A percentile compares a stretch with the other conserved stretches of the same genome.
phyloP scores from a whole-genome alignment of 768 basidiomycete genomes.

The Crucibulum laeve region DNA sequence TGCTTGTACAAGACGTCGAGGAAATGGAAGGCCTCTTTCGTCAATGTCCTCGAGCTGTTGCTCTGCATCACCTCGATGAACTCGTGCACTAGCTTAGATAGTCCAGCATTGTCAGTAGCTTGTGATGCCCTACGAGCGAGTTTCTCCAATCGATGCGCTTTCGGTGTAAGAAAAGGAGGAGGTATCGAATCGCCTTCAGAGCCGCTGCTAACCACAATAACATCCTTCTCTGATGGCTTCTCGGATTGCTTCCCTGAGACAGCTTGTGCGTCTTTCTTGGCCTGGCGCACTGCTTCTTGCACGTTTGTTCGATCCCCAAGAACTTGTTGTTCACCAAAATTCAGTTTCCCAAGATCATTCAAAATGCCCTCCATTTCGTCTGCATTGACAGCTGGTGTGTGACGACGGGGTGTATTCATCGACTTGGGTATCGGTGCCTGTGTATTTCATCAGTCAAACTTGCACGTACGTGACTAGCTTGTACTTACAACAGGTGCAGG shows the following conservation, averaged over 20 bases:
- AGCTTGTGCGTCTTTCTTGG: conserved; percentile 24
- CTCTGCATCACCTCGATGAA: conserved; percentile 61
- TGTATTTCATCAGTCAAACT: not conserved
- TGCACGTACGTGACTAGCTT: conserved; percentile 3
- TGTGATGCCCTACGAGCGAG: conserved; percentile 37
- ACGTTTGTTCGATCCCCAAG: conserved; percentile 50
- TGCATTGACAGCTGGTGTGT: conserved; percentile 27
- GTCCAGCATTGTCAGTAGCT: conserved; percentile 50
- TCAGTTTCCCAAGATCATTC: conserved; percentile 53
- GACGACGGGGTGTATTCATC: conserved; percentile 30
- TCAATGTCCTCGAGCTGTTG: conserved; percentile 62
- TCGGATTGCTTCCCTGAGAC: conserved; percentile 13
- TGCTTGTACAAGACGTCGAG: conserved; percentile 69
- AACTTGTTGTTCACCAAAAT: conserved; percentile 46
- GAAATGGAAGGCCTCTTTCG: conserved; percentile 68
- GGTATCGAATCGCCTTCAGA: conserved; percentile 24
- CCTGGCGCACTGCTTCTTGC: conserved; percentile 29
- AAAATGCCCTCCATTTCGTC: conserved; percentile 54
- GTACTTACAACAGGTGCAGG: conserved; percentile 29
- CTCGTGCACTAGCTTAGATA: conserved; percentile 51
- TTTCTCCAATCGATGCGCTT: conserved; percentile 49
- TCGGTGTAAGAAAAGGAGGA: conserved; percentile 33
- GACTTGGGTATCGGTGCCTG: conserved; percentile 19
- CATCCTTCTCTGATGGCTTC: conserved; percentile 15
- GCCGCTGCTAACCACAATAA: conserved; percentile 46